Evolutionary conservation across 164 flowering plant species (phyloP).

Genomic region (Brasenia schreberi): DNA sequence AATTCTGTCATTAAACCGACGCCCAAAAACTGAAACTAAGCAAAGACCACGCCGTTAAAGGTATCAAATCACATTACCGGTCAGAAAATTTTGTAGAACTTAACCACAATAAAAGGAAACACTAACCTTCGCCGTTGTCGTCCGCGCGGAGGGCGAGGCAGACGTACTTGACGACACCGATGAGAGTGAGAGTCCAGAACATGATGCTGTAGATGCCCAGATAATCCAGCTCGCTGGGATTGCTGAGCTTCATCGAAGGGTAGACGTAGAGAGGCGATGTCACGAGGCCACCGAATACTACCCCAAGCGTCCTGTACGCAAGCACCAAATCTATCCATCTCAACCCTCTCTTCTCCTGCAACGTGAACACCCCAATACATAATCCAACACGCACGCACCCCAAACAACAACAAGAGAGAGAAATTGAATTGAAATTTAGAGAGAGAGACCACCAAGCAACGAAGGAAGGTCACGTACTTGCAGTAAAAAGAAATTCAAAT

Average conservation of each 20-base stretch:
- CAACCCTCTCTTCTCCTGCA: constrained; percentile 13
- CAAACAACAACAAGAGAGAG: not conserved
- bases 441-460: not conserved
- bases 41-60: too few relatives aligned
- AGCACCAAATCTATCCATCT: constrained; percentile 26
- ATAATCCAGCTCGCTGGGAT: constrained; percentile 57
- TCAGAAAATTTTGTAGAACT: too few relatives aligned
- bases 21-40: too few relatives aligned
- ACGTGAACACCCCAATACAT: too few relatives aligned
- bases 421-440: not conserved
- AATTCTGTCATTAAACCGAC: too few relatives aligned
- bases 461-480: not conserved
- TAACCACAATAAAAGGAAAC: constrained; percentile 1
- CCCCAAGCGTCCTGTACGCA: constrained; percentile 70
- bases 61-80: too few relatives aligned
- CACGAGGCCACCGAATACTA: constrained; percentile 78
- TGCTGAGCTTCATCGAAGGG: constrained; percentile 66
- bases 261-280: constrained; percentile 81
- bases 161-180: constrained; percentile 68
- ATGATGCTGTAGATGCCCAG: constrained; percentile 68
- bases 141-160: constrained; percentile 63
- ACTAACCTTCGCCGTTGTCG: constrained; percentile 93
- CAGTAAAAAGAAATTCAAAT: too few relatives aligned
- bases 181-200: constrained; percentile 76
- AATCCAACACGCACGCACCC: too few relatives aligned